Percentiles rank a stretch among this genome's conserved stretches.
Conservation (phyloP, 225 moss, liverwort and hornwort genomes). For the Lunularia cruciata region DNA sequence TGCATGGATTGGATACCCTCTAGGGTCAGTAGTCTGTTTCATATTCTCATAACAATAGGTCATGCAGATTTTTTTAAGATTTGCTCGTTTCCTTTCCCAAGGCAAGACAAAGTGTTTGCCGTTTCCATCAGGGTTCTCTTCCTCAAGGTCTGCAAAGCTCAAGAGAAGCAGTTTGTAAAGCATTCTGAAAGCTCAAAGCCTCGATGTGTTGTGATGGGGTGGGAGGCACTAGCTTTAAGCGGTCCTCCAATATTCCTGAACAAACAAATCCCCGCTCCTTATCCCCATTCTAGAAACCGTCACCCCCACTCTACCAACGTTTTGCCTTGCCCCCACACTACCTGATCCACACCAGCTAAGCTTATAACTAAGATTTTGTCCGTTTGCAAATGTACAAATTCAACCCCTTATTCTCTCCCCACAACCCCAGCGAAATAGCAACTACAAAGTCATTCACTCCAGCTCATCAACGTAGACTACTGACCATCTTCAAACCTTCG, state of each 20-base stretch:
- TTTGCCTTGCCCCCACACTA: not conserved
- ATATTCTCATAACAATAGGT: too few relatives aligned
- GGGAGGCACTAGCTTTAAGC: not conserved
- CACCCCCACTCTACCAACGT: conserved; percentile 17
- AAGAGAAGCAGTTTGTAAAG: too few relatives aligned
- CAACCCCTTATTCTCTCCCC: not conserved
- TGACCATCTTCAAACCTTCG: not conserved
- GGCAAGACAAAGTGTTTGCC: not conserved
- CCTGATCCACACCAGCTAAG: conserved; percentile 8
- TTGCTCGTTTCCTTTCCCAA: too few relatives aligned
- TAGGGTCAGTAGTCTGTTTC: too few relatives aligned
- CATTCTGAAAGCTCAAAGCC: not conserved
- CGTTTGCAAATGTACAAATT: not conserved
- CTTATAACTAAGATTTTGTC: not conserved
- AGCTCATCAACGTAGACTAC: not conserved
- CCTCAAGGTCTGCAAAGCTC: too few relatives aligned
- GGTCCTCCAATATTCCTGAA: not conserved
- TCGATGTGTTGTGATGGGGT: not conserved
- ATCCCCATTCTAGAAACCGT: conserved; percentile 2
- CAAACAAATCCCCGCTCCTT: not conserved
- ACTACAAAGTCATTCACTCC: not conserved
- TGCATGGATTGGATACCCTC: not conserved
- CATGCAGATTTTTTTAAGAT: too few relatives aligned
- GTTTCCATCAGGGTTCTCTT: too few relatives aligned
- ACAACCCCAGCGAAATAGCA: not conserved